phyloP scores from a whole-genome alignment of 345 rosid genomes.

The Corymbia maculata region DNA sequence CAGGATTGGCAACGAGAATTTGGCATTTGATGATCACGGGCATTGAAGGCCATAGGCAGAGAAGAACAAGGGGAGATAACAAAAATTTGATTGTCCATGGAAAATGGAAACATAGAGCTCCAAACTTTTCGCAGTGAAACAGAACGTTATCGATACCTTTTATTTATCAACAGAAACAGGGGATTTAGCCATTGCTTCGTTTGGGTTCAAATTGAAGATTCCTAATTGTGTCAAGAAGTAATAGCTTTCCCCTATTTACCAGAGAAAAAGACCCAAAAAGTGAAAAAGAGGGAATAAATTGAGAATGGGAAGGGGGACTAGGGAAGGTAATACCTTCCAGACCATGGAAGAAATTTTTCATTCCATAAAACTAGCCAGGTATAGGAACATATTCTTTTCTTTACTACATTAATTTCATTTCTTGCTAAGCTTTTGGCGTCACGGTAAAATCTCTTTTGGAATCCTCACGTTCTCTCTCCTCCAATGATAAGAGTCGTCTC shows the following conservation, averaged over 20 bases:
- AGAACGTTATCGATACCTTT: accelerated
- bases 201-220: neutral
- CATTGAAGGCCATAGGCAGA: neutral
- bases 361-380: neutral
- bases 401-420: neutral
- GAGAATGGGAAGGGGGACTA: neutral
- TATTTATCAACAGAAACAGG: neutral
- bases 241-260: neutral
- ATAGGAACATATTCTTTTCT: neutral
- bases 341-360: neutral
- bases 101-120: neutral
- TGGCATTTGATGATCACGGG: neutral
- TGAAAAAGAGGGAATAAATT: neutral
- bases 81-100: accelerated
- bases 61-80: neutral
- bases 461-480: neutral
- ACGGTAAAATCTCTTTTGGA: neutral
- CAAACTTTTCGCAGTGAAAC: neutral
- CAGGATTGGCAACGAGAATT: neutral
- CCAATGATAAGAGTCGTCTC: neutral
- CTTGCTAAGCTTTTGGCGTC: neutral
- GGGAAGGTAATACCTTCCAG: neutral
- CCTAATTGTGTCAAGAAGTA: neutral
- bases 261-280: neutral
- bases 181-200: accelerated